Evolutionary conservation across 371 early-diverging fungal species (phyloP).

Genomic region (Apophysomyces sp.): DNA sequence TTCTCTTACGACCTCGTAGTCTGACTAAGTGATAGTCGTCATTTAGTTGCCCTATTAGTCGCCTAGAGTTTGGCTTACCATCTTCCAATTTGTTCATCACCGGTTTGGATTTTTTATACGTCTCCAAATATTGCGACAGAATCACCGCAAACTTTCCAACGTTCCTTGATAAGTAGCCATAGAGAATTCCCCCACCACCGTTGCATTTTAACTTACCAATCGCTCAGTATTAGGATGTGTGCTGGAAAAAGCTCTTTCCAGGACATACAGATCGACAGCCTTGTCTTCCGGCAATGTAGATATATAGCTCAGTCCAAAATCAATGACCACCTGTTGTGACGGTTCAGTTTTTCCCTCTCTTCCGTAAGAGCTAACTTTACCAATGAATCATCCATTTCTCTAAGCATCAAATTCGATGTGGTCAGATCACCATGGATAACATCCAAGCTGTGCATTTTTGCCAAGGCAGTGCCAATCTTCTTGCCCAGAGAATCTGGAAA

Average conservation of each 20-base stretch:
- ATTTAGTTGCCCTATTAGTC: no score
- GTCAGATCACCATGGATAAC: slow-evolving; percentile 99
- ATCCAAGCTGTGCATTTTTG: slow-evolving; percentile 82
- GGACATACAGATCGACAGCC: slow-evolving; percentile 98
- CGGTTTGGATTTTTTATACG: slow-evolving; percentile 50
- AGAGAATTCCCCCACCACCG: background rate
- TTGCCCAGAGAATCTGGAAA: slow-evolving; percentile 39
- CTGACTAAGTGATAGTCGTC: slow-evolving; percentile 58
- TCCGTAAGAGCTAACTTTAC: slow-evolving; percentile 24
- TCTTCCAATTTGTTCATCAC: slow-evolving; percentile 80
- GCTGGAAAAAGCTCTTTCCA: slow-evolving; percentile 93
- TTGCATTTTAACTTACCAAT: slow-evolving; percentile 50
- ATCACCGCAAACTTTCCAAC: slow-evolving; percentile 70
- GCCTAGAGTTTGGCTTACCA: slow-evolving; percentile 49
- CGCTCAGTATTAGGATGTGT: slow-evolving; percentile 83
- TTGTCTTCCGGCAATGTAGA: slow-evolving; percentile 95
- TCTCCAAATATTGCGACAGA: slow-evolving; percentile 61
- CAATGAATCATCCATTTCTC: slow-evolving; percentile 51
- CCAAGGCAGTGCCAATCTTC: slow-evolving; percentile 72
- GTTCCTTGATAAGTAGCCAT: background rate
- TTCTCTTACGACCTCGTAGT: slow-evolving; percentile 88
- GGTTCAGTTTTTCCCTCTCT: background rate
- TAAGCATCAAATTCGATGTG: slow-evolving; percentile 92
- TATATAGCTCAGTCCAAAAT: slow-evolving; percentile 96
- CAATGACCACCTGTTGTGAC: slow-evolving; percentile 73